Percentiles rank a stretch among this genome's conserved stretches.
These are phyloP conservation scores for Orbilia ellipsospora DNA, from an alignment of 2,329 filamentous ascomycete genomes.

Conservation along the genomic window DNA sequence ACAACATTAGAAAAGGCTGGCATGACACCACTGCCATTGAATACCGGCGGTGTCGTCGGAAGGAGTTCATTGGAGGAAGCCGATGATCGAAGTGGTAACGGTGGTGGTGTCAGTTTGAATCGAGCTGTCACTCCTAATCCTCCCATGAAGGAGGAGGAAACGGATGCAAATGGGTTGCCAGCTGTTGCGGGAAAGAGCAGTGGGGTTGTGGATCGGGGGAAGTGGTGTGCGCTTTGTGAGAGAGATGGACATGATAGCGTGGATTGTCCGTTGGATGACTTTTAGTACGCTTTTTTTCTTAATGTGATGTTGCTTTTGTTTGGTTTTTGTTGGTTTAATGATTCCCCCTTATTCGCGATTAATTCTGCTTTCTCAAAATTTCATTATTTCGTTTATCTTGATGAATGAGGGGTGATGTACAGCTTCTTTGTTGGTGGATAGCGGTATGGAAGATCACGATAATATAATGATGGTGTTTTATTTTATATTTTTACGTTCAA, in stretches of 20 bases:
- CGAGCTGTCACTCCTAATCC: conserved; percentile 57
- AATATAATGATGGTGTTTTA: no score
- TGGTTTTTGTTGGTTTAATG: background rate
- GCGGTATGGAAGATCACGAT: no score
- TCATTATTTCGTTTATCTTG: background rate
- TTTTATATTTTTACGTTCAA: no score
- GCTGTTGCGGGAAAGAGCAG: conserved; percentile 82
- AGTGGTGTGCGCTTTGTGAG: conserved; percentile 98
- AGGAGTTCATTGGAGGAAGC: conserved; percentile 44
- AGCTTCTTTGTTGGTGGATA: background rate
- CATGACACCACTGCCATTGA: conserved; percentile 48
- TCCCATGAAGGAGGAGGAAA: conserved; percentile 67
- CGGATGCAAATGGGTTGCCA: conserved; percentile 68
- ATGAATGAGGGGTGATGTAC: background rate
- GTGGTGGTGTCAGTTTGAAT: conserved; percentile 43
- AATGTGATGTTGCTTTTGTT: background rate
- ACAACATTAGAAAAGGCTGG: conserved; percentile 51
- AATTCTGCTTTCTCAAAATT: background rate
- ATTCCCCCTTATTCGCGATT: background rate
- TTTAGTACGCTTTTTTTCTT: conserved; percentile 62
- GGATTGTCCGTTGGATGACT: conserved; percentile 91
- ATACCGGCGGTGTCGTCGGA: conserved; percentile 39
- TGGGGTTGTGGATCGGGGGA: conserved; percentile 80
- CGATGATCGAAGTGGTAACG: conserved; percentile 42
- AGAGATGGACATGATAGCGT: conserved; percentile 96